Conservation (phyloP, 2,329 filamentous ascomycete species). For the Claviceps paspali region DNA sequence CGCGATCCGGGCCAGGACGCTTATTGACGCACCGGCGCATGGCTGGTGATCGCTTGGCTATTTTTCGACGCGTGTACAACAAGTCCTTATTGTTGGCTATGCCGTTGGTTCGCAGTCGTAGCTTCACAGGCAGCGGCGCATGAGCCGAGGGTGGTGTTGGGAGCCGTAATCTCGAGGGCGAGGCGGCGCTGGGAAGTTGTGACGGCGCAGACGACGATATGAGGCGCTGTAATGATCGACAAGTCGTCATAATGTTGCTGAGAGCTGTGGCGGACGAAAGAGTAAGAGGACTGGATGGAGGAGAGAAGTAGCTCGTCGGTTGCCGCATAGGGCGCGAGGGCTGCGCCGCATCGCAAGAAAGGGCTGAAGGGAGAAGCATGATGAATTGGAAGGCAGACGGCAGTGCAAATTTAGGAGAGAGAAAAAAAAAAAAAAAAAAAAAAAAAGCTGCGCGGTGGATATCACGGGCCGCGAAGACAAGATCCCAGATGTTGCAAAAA, state of each 20-base stretch:
- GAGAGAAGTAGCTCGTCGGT: conserved; percentile 38
- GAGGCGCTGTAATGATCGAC: conserved; percentile 45
- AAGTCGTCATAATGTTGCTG: conserved; percentile 41
- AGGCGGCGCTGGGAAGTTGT: conserved; percentile 14
- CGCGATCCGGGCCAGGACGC: conserved; percentile 31
- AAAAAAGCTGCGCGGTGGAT: no score
- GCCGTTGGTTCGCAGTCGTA: conserved; percentile 36
- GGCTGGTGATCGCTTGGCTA: conserved; percentile 34
- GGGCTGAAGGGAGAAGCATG: conserved; percentile 46
- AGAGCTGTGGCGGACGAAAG: conserved; percentile 30
- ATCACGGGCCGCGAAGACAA: no score
- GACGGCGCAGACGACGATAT: conserved; percentile 24
- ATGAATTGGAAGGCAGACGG: not conserved
- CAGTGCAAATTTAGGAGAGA: no score
- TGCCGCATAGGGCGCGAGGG: conserved; percentile 24
- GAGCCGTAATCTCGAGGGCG: conserved; percentile 23
- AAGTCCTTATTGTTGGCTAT: conserved; percentile 16
- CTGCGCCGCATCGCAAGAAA: conserved; percentile 41
- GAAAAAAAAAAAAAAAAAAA: no score
- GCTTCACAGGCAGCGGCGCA: conserved; percentile 34
- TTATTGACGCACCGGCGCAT: conserved; percentile 37
- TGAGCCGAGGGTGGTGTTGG: conserved; percentile 41
- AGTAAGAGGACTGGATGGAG: conserved; percentile 40
- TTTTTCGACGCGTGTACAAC: conserved; percentile 26
- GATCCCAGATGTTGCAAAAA: no score